Evolutionary conservation across 2,329 filamentous ascomycete species (phyloP), one percentile per base, ranked within the genome.

Genomic region (Elsinoe perseae): DNA sequence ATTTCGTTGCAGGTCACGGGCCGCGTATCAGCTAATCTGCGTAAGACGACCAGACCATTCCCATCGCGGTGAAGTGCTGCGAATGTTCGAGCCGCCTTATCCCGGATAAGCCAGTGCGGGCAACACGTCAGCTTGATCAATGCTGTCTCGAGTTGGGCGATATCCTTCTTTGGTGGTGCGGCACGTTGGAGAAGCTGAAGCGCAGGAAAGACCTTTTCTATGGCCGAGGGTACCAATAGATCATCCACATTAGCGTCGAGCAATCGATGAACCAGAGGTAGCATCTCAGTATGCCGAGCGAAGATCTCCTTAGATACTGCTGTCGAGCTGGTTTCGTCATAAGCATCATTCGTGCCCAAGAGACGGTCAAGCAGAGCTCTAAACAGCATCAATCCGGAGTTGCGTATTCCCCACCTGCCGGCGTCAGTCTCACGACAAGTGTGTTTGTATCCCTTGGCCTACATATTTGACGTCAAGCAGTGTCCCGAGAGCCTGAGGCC

Each of bases 381-480:
- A 61, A 97, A 84, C 5, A 98, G 81, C 72, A 97, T 86, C 30
- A 97, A 73, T 1, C 90, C 90, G 62, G 90, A 96, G 68, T 98
- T 98, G 1, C 91, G 85, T 57, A 98, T 90, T 0, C 91, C 89
- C 93, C 93, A 98, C 20, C 84, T 87, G 59, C 7, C 14, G n/a
- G 44, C 20, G 38, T 50, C 2, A 43, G 54, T 1, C 63, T 12
- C 25, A 42, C n/a, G 16, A 14, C 27, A 10, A 3, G 6, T 9
- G n/a, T 32, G 18, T 5, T 8, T 20, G 3, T 14, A 18, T 7
- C 4, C 20, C 3, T 28, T 16, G 4, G 69, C 80, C 71, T 74
- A 87, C 81, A 93, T 82, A 58, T 87, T 80, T 0, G 89, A 93
- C 43, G 83, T 85, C 14, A 98, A 77, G 53, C 86, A 89, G 58